Evolutionary conservation across 2,329 filamentous ascomycete genomes (phyloP).

Genomic region (Magnaporthiopsis poae): DNA sequence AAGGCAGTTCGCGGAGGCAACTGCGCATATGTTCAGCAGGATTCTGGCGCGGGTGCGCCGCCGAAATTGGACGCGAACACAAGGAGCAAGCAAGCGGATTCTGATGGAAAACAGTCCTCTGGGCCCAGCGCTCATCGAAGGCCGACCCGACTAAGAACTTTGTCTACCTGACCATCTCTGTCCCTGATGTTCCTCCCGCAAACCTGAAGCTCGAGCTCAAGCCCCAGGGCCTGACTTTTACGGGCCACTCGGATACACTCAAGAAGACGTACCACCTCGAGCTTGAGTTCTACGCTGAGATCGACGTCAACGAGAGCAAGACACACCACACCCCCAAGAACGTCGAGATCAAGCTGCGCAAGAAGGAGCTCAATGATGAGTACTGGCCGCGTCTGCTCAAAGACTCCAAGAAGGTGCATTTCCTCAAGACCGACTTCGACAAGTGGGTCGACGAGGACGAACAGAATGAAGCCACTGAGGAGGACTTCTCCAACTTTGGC

Average conservation of each 20-base stretch:
- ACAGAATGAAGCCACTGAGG: constrained; percentile 80
- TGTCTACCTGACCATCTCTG: constrained; percentile 84
- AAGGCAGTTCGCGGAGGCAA: not conserved
- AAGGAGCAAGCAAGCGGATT: not conserved
- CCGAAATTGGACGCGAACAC: not conserved
- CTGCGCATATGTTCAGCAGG: not conserved
- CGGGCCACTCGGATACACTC: constrained; percentile 70
- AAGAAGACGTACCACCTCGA: constrained; percentile 80
- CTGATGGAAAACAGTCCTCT: constrained; percentile 58
- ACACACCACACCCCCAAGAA: constrained; percentile 81
- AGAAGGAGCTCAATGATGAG: constrained; percentile 91
- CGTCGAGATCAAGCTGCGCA: constrained; percentile 78
- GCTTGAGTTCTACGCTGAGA: constrained; percentile 81
- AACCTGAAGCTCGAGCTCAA: constrained; percentile 77
- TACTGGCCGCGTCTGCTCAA: constrained; percentile 95
- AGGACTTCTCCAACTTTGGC: constrained; percentile 62
- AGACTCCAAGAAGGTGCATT: constrained; percentile 81
- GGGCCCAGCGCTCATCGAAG: constrained; percentile 88
- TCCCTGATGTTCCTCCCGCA: constrained; percentile 68
- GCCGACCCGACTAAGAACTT: constrained; percentile 80
- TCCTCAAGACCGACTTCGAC: constrained; percentile 93
- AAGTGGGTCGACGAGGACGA: constrained; percentile 99
- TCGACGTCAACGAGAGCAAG: constrained; percentile 76
- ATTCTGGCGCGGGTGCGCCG: not conserved
- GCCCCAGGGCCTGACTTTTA: constrained; percentile 67